A percentile compares a stretch with the other conserved stretches of the same genome.
Evolutionary conservation across 139 green algal genomes (phyloP).

Genomic region (Microglena sp.): DNA sequence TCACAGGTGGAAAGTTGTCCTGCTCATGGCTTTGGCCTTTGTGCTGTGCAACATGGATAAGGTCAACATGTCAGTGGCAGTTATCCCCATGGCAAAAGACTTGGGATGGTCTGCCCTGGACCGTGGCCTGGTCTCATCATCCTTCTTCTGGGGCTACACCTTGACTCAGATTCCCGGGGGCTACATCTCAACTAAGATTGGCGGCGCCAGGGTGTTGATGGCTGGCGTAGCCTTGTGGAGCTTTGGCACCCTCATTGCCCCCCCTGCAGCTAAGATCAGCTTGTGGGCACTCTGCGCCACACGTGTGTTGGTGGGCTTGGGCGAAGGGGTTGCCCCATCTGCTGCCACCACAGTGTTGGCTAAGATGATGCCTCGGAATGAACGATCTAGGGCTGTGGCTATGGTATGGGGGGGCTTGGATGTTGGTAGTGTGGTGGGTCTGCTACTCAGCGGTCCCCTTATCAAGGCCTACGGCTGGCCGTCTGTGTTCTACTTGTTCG

Average conservation of each 20-base stretch:
- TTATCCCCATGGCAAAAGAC: constrained; percentile 96
- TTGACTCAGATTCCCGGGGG: constrained; percentile 87
- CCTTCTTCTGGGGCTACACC: constrained; percentile 98
- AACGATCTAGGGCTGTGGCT: constrained; percentile 72
- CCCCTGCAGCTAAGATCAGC: constrained; percentile 58
- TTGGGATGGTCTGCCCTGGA: constrained; percentile 82
- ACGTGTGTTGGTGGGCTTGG: constrained; percentile 83
- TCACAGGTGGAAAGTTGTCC: constrained; percentile 27
- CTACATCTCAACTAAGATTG: constrained; percentile 80
- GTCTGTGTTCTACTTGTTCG: constrained; percentile 95
- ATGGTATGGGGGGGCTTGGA: constrained; percentile 92
- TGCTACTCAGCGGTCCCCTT: constrained; percentile 78
- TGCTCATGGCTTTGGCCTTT: constrained; percentile 53
- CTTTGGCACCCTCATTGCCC: constrained; percentile 80
- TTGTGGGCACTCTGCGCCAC: constrained; percentile 73
- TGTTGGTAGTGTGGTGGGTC: constrained; percentile 68
- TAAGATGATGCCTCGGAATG: constrained; percentile 37
- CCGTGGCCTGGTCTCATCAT: constrained; percentile 80
- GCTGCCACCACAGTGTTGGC: constrained; percentile 87
- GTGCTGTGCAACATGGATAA: constrained; percentile 92
- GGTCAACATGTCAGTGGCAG: constrained; percentile 97
- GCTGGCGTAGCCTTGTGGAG: constrained; percentile 85
- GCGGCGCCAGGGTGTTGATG: constrained; percentile 73
- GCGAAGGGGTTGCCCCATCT: constrained; percentile 89
- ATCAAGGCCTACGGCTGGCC: constrained; percentile 86